Evolutionary conservation across 306 rosid species (phyloP).

Genomic region (Castanea crenata): DNA sequence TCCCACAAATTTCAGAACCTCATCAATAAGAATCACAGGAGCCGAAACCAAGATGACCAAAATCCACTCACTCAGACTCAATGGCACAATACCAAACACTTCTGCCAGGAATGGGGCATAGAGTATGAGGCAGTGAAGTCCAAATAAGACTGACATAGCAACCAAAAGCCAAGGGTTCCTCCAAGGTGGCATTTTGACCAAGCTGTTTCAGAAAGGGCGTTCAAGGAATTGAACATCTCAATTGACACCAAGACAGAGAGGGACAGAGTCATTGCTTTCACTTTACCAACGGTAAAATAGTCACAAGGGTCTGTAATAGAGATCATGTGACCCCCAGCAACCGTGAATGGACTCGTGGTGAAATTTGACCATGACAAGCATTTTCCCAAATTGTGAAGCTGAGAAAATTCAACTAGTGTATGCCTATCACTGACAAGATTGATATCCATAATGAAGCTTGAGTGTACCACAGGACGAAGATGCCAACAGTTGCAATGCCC

Average conservation of each 20-base stretch:
- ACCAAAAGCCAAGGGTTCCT: no score
- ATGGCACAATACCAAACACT: slow-evolving; percentile 67
- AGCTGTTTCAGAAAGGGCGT: no score
- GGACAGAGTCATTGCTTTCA: slow-evolving; percentile 83
- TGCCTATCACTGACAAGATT: no score
- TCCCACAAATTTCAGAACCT: slow-evolving; percentile 54
- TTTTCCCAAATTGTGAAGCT: slow-evolving; percentile 73
- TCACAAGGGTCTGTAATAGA: slow-evolving; percentile 70
- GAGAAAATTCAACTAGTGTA: slow-evolving; percentile 54
- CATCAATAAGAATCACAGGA: slow-evolving; percentile 83
- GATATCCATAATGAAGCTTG: no score
- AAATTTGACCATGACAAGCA: slow-evolving; percentile 72
- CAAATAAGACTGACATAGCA: no score
- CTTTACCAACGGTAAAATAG: slow-evolving; percentile 71
- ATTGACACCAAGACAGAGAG: slow-evolving; percentile 79
- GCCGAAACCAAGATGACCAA: slow-evolving; percentile 55
- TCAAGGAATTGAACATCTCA: slow-evolving; percentile 13
- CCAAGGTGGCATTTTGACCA: no score
- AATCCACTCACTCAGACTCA: slow-evolving; percentile 66
- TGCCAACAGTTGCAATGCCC: no score
- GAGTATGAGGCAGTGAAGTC: no score
- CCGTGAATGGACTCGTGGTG: slow-evolving; percentile 48
- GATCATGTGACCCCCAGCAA: slow-evolving; percentile 54
- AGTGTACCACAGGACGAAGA: no score
- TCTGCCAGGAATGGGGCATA: no score